Evolutionary conservation across 805 yeast species (phyloP).

Genomic region (Candida ipomoeae): DNA sequence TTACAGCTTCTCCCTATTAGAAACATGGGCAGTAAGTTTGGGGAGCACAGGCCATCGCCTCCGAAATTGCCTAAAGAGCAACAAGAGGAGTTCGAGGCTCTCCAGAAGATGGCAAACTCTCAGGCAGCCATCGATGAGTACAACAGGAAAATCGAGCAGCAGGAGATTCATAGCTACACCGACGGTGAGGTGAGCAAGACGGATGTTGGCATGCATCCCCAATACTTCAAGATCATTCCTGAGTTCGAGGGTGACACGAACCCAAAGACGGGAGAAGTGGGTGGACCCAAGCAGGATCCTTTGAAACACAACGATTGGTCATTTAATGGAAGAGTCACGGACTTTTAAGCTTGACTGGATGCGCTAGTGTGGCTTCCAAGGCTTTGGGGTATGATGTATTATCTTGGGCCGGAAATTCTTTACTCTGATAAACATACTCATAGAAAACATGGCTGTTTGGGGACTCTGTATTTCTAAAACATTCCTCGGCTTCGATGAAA

Average conservation of each 20-base stretch:
- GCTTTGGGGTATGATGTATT: background rate
- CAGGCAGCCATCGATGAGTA: constrained; percentile 76
- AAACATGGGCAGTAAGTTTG: constrained; percentile 14
- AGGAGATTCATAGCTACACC: constrained; percentile 8
- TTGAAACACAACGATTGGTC: constrained; percentile 82
- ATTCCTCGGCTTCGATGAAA: too few relatives aligned
- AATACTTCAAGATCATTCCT: constrained; percentile 72
- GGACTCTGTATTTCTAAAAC: background rate
- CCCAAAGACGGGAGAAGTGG: constrained; percentile 91
- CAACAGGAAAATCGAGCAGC: constrained; percentile 43
- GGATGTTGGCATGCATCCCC: constrained; percentile 69
- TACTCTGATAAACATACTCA: background rate
- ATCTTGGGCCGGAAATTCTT: background rate
- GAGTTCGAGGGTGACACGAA: constrained; percentile 94
- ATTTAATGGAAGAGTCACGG: constrained; percentile 94
- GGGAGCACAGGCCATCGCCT: constrained; percentile 43
- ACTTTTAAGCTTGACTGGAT: constrained; percentile 47
- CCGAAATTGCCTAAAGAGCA: constrained; percentile 74
- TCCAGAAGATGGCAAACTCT: constrained; percentile 75
- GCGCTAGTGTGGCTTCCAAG: background rate
- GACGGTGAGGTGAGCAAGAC: constrained; percentile 20
- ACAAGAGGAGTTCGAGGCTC: constrained; percentile 86
- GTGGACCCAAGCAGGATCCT: constrained; percentile 98
- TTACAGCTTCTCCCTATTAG: background rate
- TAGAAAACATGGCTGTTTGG: background rate